These are phyloP conservation scores for Zygosaccharomyces kombuchaensis DNA, from an alignment of 805 yeast genomes.

Conservation along the genomic window DNA sequence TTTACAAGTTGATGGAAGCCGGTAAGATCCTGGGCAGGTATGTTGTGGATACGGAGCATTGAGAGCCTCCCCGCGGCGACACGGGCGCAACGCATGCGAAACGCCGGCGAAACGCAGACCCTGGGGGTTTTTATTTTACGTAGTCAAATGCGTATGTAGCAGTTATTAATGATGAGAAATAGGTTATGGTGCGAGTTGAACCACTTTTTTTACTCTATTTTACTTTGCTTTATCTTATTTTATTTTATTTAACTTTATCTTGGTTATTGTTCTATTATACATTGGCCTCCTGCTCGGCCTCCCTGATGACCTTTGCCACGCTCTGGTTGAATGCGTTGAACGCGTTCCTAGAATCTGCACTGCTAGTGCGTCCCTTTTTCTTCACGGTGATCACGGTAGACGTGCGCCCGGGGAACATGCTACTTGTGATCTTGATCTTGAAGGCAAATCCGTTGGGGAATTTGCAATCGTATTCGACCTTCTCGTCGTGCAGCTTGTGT, in stretches of 20 bases:
- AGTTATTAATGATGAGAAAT: too few species aligned
- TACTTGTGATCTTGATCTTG: constrained; percentile 23
- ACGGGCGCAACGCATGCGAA: too few species aligned
- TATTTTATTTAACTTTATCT: not conserved
- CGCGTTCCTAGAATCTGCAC: constrained; percentile 11
- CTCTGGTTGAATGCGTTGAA: constrained; percentile 25
- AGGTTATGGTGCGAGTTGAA: too few species aligned
- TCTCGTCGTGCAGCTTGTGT: constrained; percentile 16
- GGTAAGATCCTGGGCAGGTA: constrained; percentile 69
- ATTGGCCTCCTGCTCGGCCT: constrained; percentile 7
- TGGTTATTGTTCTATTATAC: not conserved
- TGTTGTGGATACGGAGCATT: constrained; percentile 62
- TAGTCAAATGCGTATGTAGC: too few species aligned
- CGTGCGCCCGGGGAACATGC: constrained; percentile 1
- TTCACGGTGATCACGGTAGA: constrained; percentile 20
- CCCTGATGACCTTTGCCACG: constrained; percentile 21
- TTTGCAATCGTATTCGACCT: constrained; percentile 30
- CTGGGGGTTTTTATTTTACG: too few species aligned
- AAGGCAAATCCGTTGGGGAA: constrained; percentile 28
- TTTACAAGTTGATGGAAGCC: constrained; percentile 52
- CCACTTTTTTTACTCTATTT: not conserved
- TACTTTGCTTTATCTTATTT: not conserved
- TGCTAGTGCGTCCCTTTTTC: constrained; percentile 18
- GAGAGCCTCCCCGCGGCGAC: too few species aligned
- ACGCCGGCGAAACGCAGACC: too few species aligned